Conservation (phyloP, 257 asterid genomes). For the Solanum arcanum region DNA sequence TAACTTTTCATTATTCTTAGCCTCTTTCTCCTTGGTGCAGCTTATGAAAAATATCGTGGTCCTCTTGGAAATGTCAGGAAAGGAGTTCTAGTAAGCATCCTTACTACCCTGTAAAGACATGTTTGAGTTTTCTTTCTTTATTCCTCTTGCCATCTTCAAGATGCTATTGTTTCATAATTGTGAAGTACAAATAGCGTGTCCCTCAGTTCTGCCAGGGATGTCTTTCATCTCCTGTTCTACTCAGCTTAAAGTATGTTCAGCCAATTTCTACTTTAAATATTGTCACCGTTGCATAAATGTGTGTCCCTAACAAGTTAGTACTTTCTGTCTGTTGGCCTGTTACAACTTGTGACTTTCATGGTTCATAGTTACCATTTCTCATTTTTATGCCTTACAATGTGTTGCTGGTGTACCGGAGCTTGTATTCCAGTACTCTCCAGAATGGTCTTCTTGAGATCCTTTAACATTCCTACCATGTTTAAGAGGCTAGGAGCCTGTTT, state of each 20-base stretch:
- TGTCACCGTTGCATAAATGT: background rate
- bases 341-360: background rate
- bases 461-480: background rate
- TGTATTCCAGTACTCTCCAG: background rate
- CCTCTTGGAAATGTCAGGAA: conserved; percentile 96
- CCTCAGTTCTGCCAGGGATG: background rate
- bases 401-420: background rate
- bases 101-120: background rate
- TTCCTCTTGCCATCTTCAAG: background rate
- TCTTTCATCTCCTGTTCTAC: background rate
- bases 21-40: conserved; percentile 22
- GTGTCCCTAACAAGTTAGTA: background rate
- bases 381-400: background rate
- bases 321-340: background rate
- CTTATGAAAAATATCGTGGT: conserved; percentile 86
- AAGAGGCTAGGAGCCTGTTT: background rate
- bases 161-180: background rate
- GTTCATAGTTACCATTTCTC: background rate
- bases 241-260: background rate
- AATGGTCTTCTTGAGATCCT: background rate
- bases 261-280: background rate
- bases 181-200: background rate
- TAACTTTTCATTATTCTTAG: background rate
- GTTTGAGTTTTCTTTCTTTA: background rate
- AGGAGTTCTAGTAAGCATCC: conserved; percentile 73